Base-by-base conservation (phyloP, 2,329 filamentous ascomycete species). In the Fusarium sp. region DNA sequence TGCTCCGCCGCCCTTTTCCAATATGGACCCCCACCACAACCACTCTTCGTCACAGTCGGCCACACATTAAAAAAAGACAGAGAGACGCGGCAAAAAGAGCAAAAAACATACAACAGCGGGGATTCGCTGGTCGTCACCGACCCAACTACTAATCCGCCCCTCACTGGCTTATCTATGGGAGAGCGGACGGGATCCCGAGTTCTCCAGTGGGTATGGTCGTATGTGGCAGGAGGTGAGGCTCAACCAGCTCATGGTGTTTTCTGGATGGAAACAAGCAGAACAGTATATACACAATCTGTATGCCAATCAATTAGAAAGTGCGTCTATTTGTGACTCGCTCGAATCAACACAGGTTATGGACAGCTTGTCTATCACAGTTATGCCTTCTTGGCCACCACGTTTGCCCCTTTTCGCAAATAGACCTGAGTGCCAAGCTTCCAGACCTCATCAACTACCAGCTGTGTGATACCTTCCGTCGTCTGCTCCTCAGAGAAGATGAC, bases 381-480 rank as follows among this genome's bases (percentile, higher is more conserved):
- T 27, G 14, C 14, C 42, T 27, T 47, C 42, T 47, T 47, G 0
- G 8, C 42, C 14, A 24, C 2, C 42, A 10, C 14, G 14, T 16
- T 16, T 18, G 14, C 22, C 22, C 42, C 42, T 47, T 47, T 27
- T 18, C 42, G 42, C 22, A 47, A 24, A 3, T 47, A 47, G 22
- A 47, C 22, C 2, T 27, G 42, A 27, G 42, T 47, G 6, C 93
- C 93, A 84, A 94, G 94, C 83, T 95, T 95, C 93, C 93, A 95
- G 20, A 94, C 93, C 82, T 94, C 89, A 69, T 94, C 91, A n/a
- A 95, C 85, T 11, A 88, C 84, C 40, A 96, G 83, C 67, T 86
- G 87, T 69, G 42, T 27, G 42, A 18, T 47, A 6, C 42, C 42
- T 10, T 47, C 82, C 85, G 42, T 76, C 79, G 11, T 86, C 87